Conservation (phyloP, 192 early-diverging fungal genomes). For the Helicostylum pulchrum region DNA sequence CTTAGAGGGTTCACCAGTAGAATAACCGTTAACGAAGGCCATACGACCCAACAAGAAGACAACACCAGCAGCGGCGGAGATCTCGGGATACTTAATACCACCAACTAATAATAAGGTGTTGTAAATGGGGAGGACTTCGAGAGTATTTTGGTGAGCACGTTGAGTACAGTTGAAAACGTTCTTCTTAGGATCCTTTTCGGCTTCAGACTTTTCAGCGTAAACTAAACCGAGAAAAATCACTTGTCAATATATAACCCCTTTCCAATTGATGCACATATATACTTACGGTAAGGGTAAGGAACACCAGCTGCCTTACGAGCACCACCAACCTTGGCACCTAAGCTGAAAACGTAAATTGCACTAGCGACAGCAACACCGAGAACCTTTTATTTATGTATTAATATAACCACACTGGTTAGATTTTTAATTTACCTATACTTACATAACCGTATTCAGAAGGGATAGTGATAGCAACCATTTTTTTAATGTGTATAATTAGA, state of each 20-base stretch:
- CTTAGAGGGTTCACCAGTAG: slow-evolving; percentile 59
- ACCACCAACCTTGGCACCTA: slow-evolving; percentile 40
- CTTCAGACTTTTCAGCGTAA: slow-evolving; percentile 59
- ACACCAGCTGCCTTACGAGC: slow-evolving; percentile 60
- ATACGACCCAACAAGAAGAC: slow-evolving; percentile 49
- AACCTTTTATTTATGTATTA: slow-evolving; percentile 11
- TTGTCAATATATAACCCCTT: background rate
- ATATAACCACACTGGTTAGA: background rate
- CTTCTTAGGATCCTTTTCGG: slow-evolving; percentile 61
- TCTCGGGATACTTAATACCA: slow-evolving; percentile 52
- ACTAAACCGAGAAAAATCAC: slow-evolving; percentile 22
- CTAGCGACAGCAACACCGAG: slow-evolving; percentile 7
- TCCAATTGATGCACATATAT: background rate
- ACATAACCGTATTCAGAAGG: slow-evolving; percentile 60
- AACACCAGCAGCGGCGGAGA: slow-evolving; percentile 51
- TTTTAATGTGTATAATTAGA: background rate
- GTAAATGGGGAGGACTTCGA: slow-evolving; percentile 60
- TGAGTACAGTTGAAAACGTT: slow-evolving; percentile 71
- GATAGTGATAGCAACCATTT: slow-evolving; percentile 41
- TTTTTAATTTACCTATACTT: slow-evolving; percentile 33
- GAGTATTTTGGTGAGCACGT: slow-evolving; percentile 62
- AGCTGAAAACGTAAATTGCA: background rate
- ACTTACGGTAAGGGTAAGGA: slow-evolving; percentile 63
- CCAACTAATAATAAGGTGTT: slow-evolving; percentile 47
- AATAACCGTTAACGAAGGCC: slow-evolving; percentile 53